These are phyloP conservation scores for Coniochaeta sp. DNA, from an alignment of 2,329 filamentous ascomycete genomes.

Conservation along the genomic window DNA sequence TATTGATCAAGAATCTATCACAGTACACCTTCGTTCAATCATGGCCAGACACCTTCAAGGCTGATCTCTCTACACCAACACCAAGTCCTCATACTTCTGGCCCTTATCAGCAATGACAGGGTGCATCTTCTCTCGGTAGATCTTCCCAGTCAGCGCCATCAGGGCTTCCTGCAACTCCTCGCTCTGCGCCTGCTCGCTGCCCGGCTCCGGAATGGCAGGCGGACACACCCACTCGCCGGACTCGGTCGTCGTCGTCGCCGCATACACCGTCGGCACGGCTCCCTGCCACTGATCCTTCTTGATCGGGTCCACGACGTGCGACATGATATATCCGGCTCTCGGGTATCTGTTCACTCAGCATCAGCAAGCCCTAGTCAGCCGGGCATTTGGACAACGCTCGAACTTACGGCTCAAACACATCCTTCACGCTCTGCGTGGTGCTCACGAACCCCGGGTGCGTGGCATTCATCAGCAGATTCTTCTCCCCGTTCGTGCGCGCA, in stretches of 20 bases:
- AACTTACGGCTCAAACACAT: slow-evolving; percentile 55
- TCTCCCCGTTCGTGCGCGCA: slow-evolving; percentile 41
- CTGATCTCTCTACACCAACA: too few relatives aligned
- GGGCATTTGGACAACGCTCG: not conserved
- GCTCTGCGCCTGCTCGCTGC: slow-evolving; percentile 43
- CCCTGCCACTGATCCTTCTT: slow-evolving; percentile 61
- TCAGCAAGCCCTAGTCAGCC: not conserved
- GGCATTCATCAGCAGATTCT: slow-evolving; percentile 56
- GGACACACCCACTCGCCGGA: slow-evolving; percentile 56
- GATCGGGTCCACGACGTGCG: slow-evolving; percentile 46
- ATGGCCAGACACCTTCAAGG: too few relatives aligned
- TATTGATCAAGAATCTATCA: too few relatives aligned
- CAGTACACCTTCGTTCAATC: too few relatives aligned
- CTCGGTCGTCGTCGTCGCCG: slow-evolving; percentile 45
- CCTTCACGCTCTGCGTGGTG: slow-evolving; percentile 49
- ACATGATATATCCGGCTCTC: slow-evolving; percentile 52
- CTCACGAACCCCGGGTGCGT: slow-evolving; percentile 61
- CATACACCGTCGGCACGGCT: slow-evolving; percentile 49
- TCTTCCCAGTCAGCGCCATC: slow-evolving; percentile 53
- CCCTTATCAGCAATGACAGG: not conserved
- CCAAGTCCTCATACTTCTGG: not conserved
- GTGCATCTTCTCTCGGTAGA: slow-evolving; percentile 49
- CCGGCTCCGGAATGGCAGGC: slow-evolving; percentile 49
- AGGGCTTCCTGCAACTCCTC: slow-evolving; percentile 46
- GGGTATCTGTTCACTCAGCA: slow-evolving; percentile 32